Evolutionary conservation across 2,329 filamentous ascomycete species (phyloP).

Genomic region (Knufia petricola): DNA sequence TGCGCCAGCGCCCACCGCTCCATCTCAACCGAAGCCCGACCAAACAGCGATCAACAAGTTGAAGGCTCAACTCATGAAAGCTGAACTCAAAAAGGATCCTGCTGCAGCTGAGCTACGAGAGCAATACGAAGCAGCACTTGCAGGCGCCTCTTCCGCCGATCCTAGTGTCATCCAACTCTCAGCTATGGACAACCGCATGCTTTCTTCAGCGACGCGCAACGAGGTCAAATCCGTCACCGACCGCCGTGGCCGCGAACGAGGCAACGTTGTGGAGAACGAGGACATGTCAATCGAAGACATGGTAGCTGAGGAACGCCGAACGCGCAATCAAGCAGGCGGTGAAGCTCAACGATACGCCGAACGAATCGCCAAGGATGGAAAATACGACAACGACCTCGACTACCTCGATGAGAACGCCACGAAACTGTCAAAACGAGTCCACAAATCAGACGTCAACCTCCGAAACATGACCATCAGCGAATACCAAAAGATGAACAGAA

Average conservation of each 20-base stretch:
- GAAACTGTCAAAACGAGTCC: constrained; percentile 76
- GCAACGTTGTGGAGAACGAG: constrained; percentile 78
- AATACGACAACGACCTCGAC: constrained; percentile 84
- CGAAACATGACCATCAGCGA: constrained; percentile 80
- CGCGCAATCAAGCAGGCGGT: constrained; percentile 63
- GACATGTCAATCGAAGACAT: constrained; percentile 97
- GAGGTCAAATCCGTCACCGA: constrained; percentile 73
- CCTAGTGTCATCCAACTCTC: constrained; percentile 69
- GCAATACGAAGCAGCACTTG: constrained; percentile 69
- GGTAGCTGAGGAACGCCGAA: constrained; percentile 87
- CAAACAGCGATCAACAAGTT: constrained; percentile 77
- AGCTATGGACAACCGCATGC: constrained; percentile 79
- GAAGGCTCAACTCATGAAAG: constrained; percentile 92
- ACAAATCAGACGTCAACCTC: constrained; percentile 78
- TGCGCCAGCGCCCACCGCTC: constrained; percentile 23
- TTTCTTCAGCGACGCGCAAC: constrained; percentile 62
- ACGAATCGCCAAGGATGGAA: constrained; percentile 83
- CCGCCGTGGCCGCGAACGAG: constrained; percentile 74
- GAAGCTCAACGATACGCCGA: constrained; percentile 79
- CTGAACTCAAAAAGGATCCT: constrained; percentile 69
- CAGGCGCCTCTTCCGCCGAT: constrained; percentile 50
- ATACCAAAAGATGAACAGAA: constrained; percentile 78
- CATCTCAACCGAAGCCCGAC: constrained; percentile 13
- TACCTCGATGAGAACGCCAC: constrained; percentile 96
- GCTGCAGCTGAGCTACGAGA: constrained; percentile 68